These are phyloP conservation scores for Nakataea oryzae DNA, from an alignment of 2,329 filamentous ascomycete species.

Conservation along the genomic window DNA sequence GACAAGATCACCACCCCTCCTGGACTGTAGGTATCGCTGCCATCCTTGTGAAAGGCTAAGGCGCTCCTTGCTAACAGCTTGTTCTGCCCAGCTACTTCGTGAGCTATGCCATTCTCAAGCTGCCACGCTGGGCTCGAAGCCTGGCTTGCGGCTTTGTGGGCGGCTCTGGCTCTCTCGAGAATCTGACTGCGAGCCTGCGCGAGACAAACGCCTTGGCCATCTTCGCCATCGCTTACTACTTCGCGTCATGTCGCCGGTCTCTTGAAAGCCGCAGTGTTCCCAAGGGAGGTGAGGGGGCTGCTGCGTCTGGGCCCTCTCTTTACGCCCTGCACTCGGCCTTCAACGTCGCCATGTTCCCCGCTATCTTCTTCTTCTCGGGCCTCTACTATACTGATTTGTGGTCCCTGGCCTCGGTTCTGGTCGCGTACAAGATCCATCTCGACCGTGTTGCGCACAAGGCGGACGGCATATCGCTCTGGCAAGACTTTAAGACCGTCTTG, in stretches of 20 bases:
- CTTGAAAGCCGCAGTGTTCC: constrained; percentile 27
- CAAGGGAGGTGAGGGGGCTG: not conserved
- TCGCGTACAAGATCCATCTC: constrained; percentile 52
- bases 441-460: constrained; percentile 22
- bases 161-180: not conserved
- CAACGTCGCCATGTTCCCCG: constrained; percentile 77
- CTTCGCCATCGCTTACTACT: constrained; percentile 29
- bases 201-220: constrained; percentile 35
- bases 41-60: not conserved
- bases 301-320: constrained; percentile 21
- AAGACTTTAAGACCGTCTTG: constrained; percentile 32
- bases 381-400: constrained; percentile 92
- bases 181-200: constrained; percentile 29
- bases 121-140: not conserved
- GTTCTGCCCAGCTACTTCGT: constrained; percentile 11
- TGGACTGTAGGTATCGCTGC: constrained; percentile 50
- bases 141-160: not conserved
- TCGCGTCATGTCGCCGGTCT: constrained; percentile 39
- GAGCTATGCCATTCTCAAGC: not conserved
- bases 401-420: constrained; percentile 65
- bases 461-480: constrained; percentile 11
- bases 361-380: constrained; percentile 90
- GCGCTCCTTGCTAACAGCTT: constrained; percentile 12
- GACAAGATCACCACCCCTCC: constrained; percentile 96
- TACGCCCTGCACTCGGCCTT: constrained; percentile 52